phyloP scores from a whole-genome alignment of 768 basidiomycete genomes.

The Paxillus involutus region DNA sequence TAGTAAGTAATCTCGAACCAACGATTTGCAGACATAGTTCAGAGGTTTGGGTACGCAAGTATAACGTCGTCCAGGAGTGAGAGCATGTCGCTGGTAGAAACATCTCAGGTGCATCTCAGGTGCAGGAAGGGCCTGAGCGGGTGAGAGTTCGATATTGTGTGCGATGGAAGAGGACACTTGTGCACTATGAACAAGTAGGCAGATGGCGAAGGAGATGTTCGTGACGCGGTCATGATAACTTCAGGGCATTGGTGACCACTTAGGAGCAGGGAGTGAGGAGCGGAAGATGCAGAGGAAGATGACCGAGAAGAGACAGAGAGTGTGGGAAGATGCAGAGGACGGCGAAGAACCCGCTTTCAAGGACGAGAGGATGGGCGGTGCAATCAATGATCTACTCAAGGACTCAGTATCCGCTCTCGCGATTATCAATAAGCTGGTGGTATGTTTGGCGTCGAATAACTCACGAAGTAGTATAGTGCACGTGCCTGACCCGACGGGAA shows the following conservation, averaged over 20 bases:
- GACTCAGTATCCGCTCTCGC: too few species aligned
- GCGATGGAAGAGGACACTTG: conserved; percentile 20
- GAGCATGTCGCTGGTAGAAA: conserved; percentile 57
- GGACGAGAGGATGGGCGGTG: too few species aligned
- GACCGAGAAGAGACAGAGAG: too few species aligned
- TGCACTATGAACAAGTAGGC: conserved; percentile 46
- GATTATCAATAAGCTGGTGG: too few species aligned
- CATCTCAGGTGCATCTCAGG: conserved; percentile 43
- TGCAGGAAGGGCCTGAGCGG: conserved; percentile 31
- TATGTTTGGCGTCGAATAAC: too few species aligned
- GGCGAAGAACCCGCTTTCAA: too few species aligned
- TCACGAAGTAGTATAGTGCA: too few species aligned
- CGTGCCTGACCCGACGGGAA: too few species aligned
- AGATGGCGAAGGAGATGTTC: conserved; percentile 65
- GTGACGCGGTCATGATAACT: conserved; percentile 61
- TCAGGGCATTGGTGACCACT: conserved; percentile 68
- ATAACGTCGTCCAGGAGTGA: conserved; percentile 53
- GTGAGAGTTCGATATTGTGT: conserved; percentile 16
- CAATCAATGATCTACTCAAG: too few species aligned
- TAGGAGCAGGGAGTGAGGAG: too few species aligned
- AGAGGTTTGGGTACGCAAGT: conserved; percentile 52
- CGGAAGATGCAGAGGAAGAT: too few species aligned
- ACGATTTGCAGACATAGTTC: conserved; percentile 58
- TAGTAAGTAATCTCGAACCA: conserved; percentile 59
- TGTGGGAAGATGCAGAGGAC: too few species aligned